Evolutionary conservation across 345 rosid genomes (phyloP).

Genomic region (Arabidopsis suecica): DNA sequence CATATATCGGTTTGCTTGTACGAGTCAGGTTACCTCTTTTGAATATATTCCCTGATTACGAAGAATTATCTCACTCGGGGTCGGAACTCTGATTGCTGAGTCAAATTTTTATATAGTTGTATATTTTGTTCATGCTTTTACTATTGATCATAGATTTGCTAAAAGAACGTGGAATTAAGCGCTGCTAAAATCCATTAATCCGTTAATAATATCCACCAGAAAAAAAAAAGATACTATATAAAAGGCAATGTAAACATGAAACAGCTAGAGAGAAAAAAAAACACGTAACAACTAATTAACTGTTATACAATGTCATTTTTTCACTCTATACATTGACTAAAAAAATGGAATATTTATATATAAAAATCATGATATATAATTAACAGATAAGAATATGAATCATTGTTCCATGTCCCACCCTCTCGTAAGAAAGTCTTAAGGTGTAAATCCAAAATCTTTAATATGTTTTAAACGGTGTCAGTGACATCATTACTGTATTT

Average conservation of each 20-base stretch:
- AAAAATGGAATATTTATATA: not conserved
- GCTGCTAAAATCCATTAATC: not conserved
- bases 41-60: not conserved
- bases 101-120: not conserved
- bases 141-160: not conserved
- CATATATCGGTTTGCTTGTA: not conserved
- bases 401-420: slow-evolving; percentile 30
- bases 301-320: not conserved
- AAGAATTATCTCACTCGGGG: not conserved
- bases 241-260: slow-evolving; percentile 8
- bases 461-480: not conserved
- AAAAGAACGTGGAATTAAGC: not conserved
- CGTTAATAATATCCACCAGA: not conserved
- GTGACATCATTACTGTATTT: slow-evolving; percentile 14
- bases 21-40: not conserved
- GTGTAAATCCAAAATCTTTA: slow-evolving; percentile 9
- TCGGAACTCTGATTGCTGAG: not conserved
- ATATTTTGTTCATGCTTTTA: not conserved
- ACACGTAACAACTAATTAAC: not conserved
- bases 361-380: not conserved
- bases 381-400: not conserved
- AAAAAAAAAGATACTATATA: not conserved
- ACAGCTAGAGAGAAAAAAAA: not conserved
- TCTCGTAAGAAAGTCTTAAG: not conserved
- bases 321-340: not conserved